These are phyloP conservation scores for Dryas integrifolia DNA, from an alignment of 331 rosid species.

Conservation along the genomic window DNA sequence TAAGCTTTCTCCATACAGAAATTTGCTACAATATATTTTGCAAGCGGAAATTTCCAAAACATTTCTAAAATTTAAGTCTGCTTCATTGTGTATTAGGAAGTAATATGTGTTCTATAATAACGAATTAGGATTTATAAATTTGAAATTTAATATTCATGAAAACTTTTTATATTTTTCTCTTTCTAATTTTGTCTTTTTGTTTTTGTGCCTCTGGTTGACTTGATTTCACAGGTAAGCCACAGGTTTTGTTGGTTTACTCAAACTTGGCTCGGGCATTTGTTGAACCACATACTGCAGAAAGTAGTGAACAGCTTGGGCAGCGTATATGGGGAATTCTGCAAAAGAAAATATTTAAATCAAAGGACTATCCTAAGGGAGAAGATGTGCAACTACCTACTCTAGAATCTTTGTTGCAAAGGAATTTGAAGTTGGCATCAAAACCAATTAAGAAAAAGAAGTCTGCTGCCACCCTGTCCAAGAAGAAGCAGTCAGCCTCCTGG, in stretches of 20 bases:
- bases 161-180: neutral
- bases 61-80: neutral
- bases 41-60: neutral
- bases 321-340: conserved; percentile 91
- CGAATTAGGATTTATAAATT: neutral
- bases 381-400: conserved; percentile 58
- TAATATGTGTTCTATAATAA: neutral
- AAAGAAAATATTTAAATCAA: conserved; percentile 72
- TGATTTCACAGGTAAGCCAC: conserved; percentile 65
- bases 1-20: neutral
- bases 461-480: conserved; percentile 49
- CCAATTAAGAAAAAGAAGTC: conserved; percentile 69
- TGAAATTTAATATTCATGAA: neutral
- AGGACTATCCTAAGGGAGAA: conserved; percentile 80
- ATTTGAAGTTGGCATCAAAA: conserved; percentile 78
- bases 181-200: neutral
- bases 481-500: conserved; percentile 59
- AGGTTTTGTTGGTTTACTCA: conserved; percentile 69
- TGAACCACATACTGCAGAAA: conserved; percentile 76
- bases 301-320: conserved; percentile 86
- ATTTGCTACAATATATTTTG: neutral
- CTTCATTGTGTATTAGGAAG: neutral
- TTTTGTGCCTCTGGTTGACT: conserved; percentile 21
- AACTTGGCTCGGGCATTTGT: conserved; percentile 69
- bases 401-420: conserved; percentile 73